Evolutionary conservation across 768 basidiomycete genomes (phyloP), one percentile per base, ranked within the genome.

Genomic region (Tulasnella sp.): DNA sequence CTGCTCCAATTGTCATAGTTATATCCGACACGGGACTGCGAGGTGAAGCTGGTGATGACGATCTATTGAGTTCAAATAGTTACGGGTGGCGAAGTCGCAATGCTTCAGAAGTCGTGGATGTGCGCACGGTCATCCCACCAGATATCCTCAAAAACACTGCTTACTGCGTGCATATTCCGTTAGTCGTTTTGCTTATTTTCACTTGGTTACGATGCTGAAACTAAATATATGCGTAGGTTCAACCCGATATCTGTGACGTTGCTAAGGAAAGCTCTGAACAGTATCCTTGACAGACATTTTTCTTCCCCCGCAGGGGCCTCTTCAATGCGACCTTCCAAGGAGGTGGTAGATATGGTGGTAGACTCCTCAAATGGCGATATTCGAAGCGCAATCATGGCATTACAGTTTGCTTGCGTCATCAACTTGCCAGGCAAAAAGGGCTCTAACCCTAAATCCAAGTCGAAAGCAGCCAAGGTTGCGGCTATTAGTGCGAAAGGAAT

Each of bases 211-310:
- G 24, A n/a, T 49, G 5, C 31, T 43, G 25, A 42, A 48, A 56
- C 24, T 35, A 40, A 39, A 27, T 12, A 37, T 45, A 24, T 48
- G 24, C 10, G 20, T 59, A 93, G 91, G 37, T 96, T 96, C 67
- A 89, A 95, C 56, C 83, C 93, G 0, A 81, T 99, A 42, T 90
- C 95, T 0, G 73, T 79, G 0, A 96, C 93, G 0, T 72, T 91
- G 39, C 73, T 95, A 66, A 75, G 72, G 35, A 83, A 80, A 59
- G 89, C 88, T 0, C 70, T 99, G 1, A 78, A 81, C 58, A 59
- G 69, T 13, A 62, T 90, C 55, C 60, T 81, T 31, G 59, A 67
- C 27, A 61, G 57, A 24, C 72, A 82, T 63, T 75, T 75, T 57
- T 57, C 71, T 15, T 6, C 52, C 56, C 9, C 31, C 48, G 3